phyloP scores from a whole-genome alignment of 805 yeast species.

The Lipomyces orientalis region DNA sequence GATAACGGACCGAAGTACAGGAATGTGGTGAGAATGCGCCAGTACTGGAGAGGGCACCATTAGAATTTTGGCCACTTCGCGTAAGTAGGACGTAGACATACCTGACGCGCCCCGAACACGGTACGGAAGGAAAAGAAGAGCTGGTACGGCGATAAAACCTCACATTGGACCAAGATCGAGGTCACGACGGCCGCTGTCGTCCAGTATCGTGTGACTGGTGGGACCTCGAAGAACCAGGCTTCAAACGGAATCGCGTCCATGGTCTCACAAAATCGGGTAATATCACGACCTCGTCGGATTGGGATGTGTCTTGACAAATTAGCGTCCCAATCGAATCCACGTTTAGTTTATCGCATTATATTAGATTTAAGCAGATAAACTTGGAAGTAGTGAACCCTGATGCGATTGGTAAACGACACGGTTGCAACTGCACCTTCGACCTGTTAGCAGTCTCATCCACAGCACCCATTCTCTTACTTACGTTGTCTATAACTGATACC shows the following conservation, averaged over 20 bases:
- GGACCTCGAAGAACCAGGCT: conserved; percentile 50
- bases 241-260: conserved; percentile 48
- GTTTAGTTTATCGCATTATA: neutral
- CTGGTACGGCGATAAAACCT: conserved; percentile 45
- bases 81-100: conserved; percentile 11
- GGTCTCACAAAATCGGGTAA: neutral
- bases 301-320: neutral
- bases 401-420: neutral
- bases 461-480: neutral
- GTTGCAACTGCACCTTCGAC: neutral
- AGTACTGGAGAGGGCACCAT: conserved; percentile 43
- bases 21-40: conserved; percentile 52
- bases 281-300: too few relatives aligned
- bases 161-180: conserved; percentile 48
- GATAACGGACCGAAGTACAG: conserved; percentile 53
- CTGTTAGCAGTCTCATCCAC: neutral
- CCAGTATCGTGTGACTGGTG: conserved; percentile 55
- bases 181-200: conserved; percentile 45
- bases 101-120: conserved; percentile 46
- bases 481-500: neutral
- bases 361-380: neutral
- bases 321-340: neutral
- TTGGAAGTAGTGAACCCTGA: neutral
- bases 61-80: neutral
- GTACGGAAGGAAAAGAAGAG: conserved; percentile 47